phyloP scores from a whole-genome alignment of 352 stramenopile species.

The Aphanomyces euteiches region DNA sequence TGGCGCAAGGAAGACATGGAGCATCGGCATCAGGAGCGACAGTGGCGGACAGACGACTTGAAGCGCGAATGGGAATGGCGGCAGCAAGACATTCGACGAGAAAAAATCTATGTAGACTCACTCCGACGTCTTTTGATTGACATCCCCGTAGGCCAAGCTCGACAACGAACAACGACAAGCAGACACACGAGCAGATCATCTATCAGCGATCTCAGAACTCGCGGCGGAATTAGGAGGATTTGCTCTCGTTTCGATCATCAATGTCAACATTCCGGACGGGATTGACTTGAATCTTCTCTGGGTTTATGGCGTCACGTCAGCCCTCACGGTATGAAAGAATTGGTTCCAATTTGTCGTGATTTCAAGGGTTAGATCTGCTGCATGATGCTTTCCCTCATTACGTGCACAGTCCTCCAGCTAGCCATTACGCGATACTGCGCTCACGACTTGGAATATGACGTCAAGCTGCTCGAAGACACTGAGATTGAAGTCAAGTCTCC shows the following conservation, averaged over 20 bases:
- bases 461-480: constrained; percentile 45
- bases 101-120: constrained; percentile 37
- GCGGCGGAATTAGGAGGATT: constrained; percentile 62
- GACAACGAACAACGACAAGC: constrained; percentile 59
- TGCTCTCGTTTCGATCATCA: constrained; percentile 61
- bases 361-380: constrained; percentile 45
- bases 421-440: constrained; percentile 62
- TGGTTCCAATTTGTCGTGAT: neutral
- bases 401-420: constrained; percentile 59
- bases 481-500: constrained; percentile 51
- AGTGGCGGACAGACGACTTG: constrained; percentile 73
- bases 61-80: constrained; percentile 65
- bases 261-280: constrained; percentile 44
- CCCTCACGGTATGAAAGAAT: constrained; percentile 37
- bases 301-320: constrained; percentile 44
- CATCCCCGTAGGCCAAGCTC: constrained; percentile 46
- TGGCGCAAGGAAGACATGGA: constrained; percentile 71
- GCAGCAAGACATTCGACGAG: constrained; percentile 43
- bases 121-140: constrained; percentile 49
- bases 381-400: constrained; percentile 56
- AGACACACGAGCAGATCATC: constrained; percentile 61
- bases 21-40: constrained; percentile 59
- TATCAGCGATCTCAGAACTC: constrained; percentile 63
- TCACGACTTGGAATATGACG: constrained; percentile 50
- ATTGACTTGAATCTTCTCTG: constrained; percentile 40